These are phyloP conservation scores for Cyathus striatus DNA, from an alignment of 768 basidiomycete genomes.

Conservation along the genomic window DNA sequence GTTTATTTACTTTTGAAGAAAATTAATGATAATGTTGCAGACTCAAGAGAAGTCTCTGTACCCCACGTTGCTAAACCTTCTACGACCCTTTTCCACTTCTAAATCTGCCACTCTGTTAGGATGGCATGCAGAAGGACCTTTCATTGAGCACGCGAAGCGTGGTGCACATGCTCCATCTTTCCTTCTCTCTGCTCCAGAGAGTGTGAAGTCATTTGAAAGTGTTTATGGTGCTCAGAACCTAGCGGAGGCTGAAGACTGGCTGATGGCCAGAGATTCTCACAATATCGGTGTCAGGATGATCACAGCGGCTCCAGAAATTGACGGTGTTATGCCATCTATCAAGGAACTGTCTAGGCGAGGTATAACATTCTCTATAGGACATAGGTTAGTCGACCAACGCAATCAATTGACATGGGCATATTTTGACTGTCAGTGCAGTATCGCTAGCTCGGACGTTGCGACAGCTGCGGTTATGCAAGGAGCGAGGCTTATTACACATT, in stretches of 20 bases:
- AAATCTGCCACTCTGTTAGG: slow-evolving; percentile 73
- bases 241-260: slow-evolving; percentile 61
- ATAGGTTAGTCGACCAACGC: slow-evolving; percentile 65
- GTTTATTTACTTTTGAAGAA: background rate
- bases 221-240: slow-evolving; percentile 70
- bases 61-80: slow-evolving; percentile 60
- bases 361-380: slow-evolving; percentile 81
- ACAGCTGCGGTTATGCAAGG: slow-evolving; percentile 66
- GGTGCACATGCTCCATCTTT: slow-evolving; percentile 76
- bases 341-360: slow-evolving; percentile 56
- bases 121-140: slow-evolving; percentile 91
- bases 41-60: slow-evolving; percentile 77
- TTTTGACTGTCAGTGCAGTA: slow-evolving; percentile 38
- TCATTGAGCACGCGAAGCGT: slow-evolving; percentile 75
- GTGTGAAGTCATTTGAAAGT: slow-evolving; percentile 63
- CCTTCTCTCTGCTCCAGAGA: slow-evolving; percentile 58
- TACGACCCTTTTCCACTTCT: slow-evolving; percentile 61
- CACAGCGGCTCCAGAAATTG: slow-evolving; percentile 83
- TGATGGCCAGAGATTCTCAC: slow-evolving; percentile 43
- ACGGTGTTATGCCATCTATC: slow-evolving; percentile 74
- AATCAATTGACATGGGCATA: too few species aligned
- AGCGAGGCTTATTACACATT: slow-evolving; percentile 83
- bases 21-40: slow-evolving; percentile 27
- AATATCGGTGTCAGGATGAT: slow-evolving; percentile 67
- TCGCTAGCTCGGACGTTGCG: slow-evolving; percentile 71